Evolutionary conservation across 2,329 filamentous ascomycete species (phyloP).

Genomic region (Alternaria arbusti): DNA sequence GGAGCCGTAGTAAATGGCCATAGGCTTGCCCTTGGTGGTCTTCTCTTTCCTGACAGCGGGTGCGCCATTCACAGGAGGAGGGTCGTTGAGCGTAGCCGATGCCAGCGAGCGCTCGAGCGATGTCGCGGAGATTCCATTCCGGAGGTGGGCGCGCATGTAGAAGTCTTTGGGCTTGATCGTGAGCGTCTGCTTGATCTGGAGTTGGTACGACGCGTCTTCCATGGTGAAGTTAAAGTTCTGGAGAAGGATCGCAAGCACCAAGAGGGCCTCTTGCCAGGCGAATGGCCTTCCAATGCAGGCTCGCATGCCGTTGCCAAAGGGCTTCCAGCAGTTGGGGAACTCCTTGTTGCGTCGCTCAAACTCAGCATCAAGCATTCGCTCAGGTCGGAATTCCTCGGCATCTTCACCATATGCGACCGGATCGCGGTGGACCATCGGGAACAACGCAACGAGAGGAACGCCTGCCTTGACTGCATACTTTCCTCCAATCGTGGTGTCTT

Average conservation of each 20-base stretch:
- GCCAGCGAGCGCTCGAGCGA: conserved; percentile 37
- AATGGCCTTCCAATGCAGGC: conserved; percentile 62
- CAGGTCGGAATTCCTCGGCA: conserved; percentile 53
- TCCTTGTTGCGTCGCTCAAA: conserved; percentile 49
- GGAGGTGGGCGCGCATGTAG: conserved; percentile 46
- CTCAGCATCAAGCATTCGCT: conserved; percentile 56
- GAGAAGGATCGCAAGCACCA: conserved; percentile 53
- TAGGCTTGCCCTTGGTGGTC: conserved; percentile 34
- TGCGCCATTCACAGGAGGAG: conserved; percentile 11
- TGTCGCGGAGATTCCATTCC: conserved; percentile 41
- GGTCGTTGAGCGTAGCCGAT: conserved; percentile 27
- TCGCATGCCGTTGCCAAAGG: conserved; percentile 61
- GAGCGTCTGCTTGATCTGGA: conserved; percentile 53
- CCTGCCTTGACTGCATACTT: conserved; percentile 49
- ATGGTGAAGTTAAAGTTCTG: conserved; percentile 54
- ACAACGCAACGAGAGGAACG: conserved; percentile 39
- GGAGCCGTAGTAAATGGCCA: conserved; percentile 49
- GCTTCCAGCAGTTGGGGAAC: conserved; percentile 56
- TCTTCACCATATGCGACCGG: conserved; percentile 54
- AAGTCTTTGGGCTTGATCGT: conserved; percentile 55
- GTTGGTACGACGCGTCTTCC: conserved; percentile 53
- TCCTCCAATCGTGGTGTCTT: conserved; percentile 43
- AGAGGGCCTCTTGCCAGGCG: conserved; percentile 61
- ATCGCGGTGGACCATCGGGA: conserved; percentile 51
- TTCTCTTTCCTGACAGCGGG: conserved; percentile 17